Percentiles rank a stretch among this genome's conserved stretches.
Conservation (phyloP, 148 eudicot genomes). For the Chenopodium quinoa region DNA sequence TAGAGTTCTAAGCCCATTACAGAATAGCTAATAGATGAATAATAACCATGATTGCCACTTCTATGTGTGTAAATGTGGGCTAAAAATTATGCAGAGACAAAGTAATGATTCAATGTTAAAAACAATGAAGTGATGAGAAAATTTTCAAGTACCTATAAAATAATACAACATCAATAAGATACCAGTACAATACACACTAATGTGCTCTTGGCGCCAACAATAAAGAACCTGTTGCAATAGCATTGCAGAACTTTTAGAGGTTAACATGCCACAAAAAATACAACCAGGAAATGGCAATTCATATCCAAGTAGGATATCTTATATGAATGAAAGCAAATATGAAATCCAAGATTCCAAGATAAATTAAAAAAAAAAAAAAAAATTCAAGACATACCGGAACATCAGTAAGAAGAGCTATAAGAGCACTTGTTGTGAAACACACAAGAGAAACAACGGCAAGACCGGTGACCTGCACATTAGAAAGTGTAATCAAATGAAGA, state of each 20-base stretch:
- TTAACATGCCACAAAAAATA: background rate
- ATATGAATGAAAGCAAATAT: slow-evolving; percentile 2
- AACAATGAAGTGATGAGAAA: background rate
- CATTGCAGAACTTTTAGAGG: slow-evolving; percentile 5
- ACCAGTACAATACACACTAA: slow-evolving; percentile 38
- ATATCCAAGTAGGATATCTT: background rate
- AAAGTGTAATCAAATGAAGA: slow-evolving; percentile 10
- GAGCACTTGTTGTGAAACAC: slow-evolving; percentile 77
- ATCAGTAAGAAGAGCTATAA: slow-evolving; percentile 67
- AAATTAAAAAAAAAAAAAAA: background rate
- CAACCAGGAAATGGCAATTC: background rate
- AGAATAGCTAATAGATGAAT: background rate
- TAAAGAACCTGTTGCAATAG: slow-evolving; percentile 62
- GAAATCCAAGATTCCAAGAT: slow-evolving; percentile 8
- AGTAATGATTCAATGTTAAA: background rate
- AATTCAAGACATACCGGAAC: slow-evolving; percentile 57
- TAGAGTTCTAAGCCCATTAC: background rate
- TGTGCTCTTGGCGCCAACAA: slow-evolving; percentile 50
- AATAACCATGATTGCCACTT: background rate
- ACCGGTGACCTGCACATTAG: slow-evolving; percentile 71
- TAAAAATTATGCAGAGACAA: background rate
- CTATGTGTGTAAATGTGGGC: background rate
- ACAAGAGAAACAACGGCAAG: slow-evolving; percentile 72
- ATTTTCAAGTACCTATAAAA: slow-evolving; percentile 57
- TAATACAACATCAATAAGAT: slow-evolving; percentile 66